phyloP scores from a whole-genome alignment of 2,329 filamentous ascomycete species.

The Cordyceps cicadae region DNA sequence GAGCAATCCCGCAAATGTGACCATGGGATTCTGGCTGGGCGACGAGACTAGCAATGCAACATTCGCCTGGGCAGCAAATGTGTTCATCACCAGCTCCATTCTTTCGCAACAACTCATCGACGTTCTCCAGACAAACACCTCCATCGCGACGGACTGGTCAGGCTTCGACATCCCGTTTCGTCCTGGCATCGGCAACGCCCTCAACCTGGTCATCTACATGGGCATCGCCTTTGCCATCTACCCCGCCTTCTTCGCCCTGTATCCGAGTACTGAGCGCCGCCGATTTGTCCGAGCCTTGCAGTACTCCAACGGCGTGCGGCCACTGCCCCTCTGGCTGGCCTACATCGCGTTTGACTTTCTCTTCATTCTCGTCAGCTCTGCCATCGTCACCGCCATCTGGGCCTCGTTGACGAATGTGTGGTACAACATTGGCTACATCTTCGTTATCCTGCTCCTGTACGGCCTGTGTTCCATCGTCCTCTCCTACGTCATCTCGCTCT shows the following conservation, averaged over 20 bases:
- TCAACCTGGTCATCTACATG: slow-evolving; percentile 77
- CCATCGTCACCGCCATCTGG: slow-evolving; percentile 62
- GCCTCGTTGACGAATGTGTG: slow-evolving; percentile 56
- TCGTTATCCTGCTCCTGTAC: slow-evolving; percentile 72
- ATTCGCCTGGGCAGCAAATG: slow-evolving; percentile 62
- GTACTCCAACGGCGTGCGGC: slow-evolving; percentile 84
- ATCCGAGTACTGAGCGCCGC: slow-evolving; percentile 76
- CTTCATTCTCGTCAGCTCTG: slow-evolving; percentile 58
- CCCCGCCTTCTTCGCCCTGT: slow-evolving; percentile 80
- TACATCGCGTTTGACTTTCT: slow-evolving; percentile 74
- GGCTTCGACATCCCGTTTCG: slow-evolving; percentile 68
- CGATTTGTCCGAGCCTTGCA: slow-evolving; percentile 74
- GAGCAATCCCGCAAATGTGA: slow-evolving; percentile 56
- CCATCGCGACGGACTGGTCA: slow-evolving; percentile 64
- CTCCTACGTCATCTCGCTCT: slow-evolving; percentile 74
- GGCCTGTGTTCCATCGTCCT: slow-evolving; percentile 69
- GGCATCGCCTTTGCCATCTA: slow-evolving; percentile 69
- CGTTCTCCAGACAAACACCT: slow-evolving; percentile 56
- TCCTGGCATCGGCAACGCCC: slow-evolving; percentile 58
- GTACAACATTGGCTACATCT: slow-evolving; percentile 75
- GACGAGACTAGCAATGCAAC: slow-evolving; percentile 51
- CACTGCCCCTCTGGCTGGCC: slow-evolving; percentile 75
- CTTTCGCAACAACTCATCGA: slow-evolving; percentile 59
- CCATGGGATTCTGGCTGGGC: slow-evolving; percentile 70
- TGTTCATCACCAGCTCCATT: slow-evolving; percentile 48